A percentile compares a stretch with the other conserved stretches of the same genome.
These are phyloP conservation scores for Botrytis hyacinthi DNA, from an alignment of 2,329 filamentous ascomycete species.

Conservation along the genomic window DNA sequence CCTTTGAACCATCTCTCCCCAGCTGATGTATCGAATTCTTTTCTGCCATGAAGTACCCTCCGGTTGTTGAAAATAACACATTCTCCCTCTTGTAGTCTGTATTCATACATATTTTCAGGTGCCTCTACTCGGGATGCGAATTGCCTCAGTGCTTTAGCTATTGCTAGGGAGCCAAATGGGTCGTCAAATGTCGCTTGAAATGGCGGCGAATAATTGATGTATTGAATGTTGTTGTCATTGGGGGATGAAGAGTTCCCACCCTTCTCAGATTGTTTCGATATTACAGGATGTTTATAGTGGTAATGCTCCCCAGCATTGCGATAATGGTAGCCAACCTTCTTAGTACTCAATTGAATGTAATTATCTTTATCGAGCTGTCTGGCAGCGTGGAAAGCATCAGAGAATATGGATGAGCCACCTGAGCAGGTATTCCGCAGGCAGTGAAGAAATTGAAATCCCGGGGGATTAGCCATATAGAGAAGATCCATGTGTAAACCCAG, in stretches of 20 bases:
- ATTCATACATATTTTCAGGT: slow-evolving; percentile 61
- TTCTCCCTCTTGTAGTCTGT: slow-evolving; percentile 75
- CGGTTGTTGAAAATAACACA: slow-evolving; percentile 93
- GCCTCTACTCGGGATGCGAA: slow-evolving; percentile 37
- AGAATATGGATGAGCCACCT: slow-evolving; percentile 85
- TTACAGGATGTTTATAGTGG: slow-evolving; percentile 54
- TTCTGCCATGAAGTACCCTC: slow-evolving; percentile 79
- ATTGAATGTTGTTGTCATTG: neutral
- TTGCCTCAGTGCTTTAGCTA: neutral
- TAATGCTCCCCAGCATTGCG: slow-evolving; percentile 64
- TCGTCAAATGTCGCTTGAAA: slow-evolving; percentile 61
- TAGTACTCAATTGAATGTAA: slow-evolving; percentile 44
- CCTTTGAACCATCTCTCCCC: slow-evolving; percentile 82
- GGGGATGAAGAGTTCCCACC: neutral
- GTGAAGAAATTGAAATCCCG: slow-evolving; percentile 83
- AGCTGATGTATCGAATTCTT: slow-evolving; percentile 64
- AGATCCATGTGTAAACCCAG: slow-evolving; percentile 93
- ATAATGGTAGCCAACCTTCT: slow-evolving; percentile 64
- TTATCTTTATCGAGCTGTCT: slow-evolving; percentile 39
- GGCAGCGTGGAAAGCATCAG: slow-evolving; percentile 67
- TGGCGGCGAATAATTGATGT: slow-evolving; percentile 71
- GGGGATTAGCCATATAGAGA: slow-evolving; percentile 77
- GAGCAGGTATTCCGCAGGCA: slow-evolving; percentile 76
- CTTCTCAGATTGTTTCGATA: slow-evolving; percentile 37
- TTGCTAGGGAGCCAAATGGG: neutral